Percentiles rank a stretch among this genome's conserved stretches.
phyloP scores from a whole-genome alignment of 192 early-diverging fungal genomes.

The Ramicandelaber brevisporus region DNA sequence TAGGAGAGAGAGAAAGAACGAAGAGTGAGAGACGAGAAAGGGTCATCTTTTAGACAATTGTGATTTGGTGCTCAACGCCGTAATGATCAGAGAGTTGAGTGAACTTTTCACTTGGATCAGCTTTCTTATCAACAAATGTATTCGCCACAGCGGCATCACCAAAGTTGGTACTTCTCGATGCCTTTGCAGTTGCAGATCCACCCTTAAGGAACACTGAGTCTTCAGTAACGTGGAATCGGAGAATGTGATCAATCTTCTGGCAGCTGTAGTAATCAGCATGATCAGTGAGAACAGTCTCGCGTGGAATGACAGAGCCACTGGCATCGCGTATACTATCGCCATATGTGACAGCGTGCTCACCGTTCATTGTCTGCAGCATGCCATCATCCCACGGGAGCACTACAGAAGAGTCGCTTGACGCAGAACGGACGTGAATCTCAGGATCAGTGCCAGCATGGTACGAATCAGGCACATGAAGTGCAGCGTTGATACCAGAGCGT shows the following conservation, averaged over 20 bases:
- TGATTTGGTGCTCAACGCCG: conserved; percentile 11
- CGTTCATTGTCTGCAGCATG: conserved; percentile 22
- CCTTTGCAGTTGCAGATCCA: too few relatives aligned
- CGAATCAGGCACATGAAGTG: conserved; percentile 14
- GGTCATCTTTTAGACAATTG: too few relatives aligned
- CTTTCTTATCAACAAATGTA: conserved; percentile 5
- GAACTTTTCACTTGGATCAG: conserved; percentile 9
- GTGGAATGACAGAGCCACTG: conserved; percentile 16
- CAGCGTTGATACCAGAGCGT: conserved; percentile 18
- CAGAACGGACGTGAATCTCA: conserved; percentile 6
- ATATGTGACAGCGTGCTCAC: conserved; percentile 56
- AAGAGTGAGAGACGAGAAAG: too few relatives aligned
- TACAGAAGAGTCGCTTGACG: too few relatives aligned
- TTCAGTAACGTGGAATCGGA: too few relatives aligned
- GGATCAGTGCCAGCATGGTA: conserved; percentile 11
- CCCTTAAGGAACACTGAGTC: too few relatives aligned
- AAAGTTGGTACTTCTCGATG: too few relatives aligned
- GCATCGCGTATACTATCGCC: conserved; percentile 28
- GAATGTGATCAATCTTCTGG: conserved; percentile 22
- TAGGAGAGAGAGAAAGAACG: too few relatives aligned
- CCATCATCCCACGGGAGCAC: too few relatives aligned
- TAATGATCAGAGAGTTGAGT: conserved; percentile 25
- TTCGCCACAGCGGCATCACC: too few relatives aligned
- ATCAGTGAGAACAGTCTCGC: conserved; percentile 33
- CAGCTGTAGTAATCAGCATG: conserved; percentile 16